Base-by-base conservation (phyloP, 2,329 filamentous ascomycete species). In the Aureobasidium sp. region DNA sequence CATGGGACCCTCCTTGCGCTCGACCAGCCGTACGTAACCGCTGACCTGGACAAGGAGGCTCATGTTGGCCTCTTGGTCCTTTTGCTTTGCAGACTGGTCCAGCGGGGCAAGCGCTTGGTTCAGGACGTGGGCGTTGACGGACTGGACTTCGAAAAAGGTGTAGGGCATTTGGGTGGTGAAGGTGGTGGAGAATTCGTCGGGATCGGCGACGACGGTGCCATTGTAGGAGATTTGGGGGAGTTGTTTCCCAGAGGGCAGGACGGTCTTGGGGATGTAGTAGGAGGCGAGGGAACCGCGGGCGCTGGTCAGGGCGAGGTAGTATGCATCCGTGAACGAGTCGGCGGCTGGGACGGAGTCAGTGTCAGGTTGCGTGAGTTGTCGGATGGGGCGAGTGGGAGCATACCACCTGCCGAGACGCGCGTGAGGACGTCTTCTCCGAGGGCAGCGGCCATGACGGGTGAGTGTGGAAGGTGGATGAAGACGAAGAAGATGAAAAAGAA, bases 151-250 rank as follows among this genome's bases (percentile, higher is more conserved):
- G 70, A 88, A 93, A 60, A 76, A 70, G 14, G 83, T 70, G 71
- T 72, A 69, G 60, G 73, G 80, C 70, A 85, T 79, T 61, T 89
- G 81, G 5, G 78, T 77, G 54, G 83, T 76, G 59, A 90, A 86
- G 24, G 89, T 77, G 16, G 77, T 76, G 61, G 85, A 81, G 62
- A 90, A 84, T 39, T 83, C 81, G 47, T 74, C 71, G 0, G 83
- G 84, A 53, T 80, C 77, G 29, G 78, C 68, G 32, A 88, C 72
- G 2, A 79, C 69, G 42, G 83, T 82, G 61, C 90, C 89, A 71
- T 95, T 95, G 75, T 90, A 84, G 62, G 82, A 79, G 62, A 95
- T 90, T 65, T 83, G 81, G 48, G 87, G 72, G 3, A 75, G 63
- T 0, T 68, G 77, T 29, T 75, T 73, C 21, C 75, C 70, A 56